phyloP scores from a whole-genome alignment of 148 eudicot species.

The Hydrangea macrophylla region DNA sequence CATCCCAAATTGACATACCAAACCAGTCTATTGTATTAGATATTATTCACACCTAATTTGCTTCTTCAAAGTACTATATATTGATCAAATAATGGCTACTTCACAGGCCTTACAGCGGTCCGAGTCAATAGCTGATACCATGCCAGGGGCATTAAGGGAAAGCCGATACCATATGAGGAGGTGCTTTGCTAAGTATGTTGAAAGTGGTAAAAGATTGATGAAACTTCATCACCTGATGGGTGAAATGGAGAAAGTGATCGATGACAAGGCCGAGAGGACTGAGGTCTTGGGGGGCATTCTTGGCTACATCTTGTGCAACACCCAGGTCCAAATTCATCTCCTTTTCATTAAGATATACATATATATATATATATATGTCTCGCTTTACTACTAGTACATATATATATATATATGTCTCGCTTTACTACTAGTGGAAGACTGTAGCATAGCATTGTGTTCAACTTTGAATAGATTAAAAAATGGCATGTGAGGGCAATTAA shows the following conservation, averaged over 20 bases:
- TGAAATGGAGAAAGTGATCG: slow-evolving; percentile 66
- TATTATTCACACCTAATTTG: background rate
- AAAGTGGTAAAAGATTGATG: slow-evolving; percentile 70
- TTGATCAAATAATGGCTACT: slow-evolving; percentile 18
- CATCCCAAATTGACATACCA: background rate
- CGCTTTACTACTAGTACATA: too few relatives aligned
- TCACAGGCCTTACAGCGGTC: slow-evolving; percentile 53
- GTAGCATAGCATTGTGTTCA: too few relatives aligned
- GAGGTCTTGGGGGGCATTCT: slow-evolving; percentile 73
- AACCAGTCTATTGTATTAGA: slow-evolving; percentile 5
- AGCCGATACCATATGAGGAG: slow-evolving; percentile 84
- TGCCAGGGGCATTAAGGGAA: slow-evolving; percentile 83
- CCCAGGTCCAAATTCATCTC: slow-evolving; percentile 44
- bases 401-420: too few relatives aligned
- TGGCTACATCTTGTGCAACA: slow-evolving; percentile 82
- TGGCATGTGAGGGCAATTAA: too few relatives aligned
- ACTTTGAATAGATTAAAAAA: too few relatives aligned
- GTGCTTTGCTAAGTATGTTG: slow-evolving; percentile 60
- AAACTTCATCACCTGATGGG: slow-evolving; percentile 75
- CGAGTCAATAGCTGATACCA: slow-evolving; percentile 64
- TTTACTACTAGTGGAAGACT: too few relatives aligned
- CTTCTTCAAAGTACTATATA: background rate
- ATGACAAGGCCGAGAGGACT: slow-evolving; percentile 53
- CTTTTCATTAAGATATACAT: background rate
- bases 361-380: too few relatives aligned